Evolutionary conservation across 2,329 filamentous ascomycete genomes (phyloP).

Genomic region (Tetracladium maxilliforme): DNA sequence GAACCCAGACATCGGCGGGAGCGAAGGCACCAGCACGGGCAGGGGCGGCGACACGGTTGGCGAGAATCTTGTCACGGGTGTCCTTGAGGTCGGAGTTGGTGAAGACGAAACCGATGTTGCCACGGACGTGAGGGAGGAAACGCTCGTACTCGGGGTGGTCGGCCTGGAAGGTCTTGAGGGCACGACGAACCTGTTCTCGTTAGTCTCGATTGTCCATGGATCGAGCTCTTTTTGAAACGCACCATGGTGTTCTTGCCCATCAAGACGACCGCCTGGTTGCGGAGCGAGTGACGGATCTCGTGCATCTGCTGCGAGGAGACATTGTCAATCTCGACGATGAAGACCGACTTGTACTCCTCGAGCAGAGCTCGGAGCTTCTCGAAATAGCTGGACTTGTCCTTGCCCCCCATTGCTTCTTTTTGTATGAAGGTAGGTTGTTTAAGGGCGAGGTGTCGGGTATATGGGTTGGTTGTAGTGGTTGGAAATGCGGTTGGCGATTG

Average conservation of each 20-base stretch:
- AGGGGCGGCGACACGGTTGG: slow-evolving; percentile 95
- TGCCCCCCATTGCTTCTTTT: slow-evolving; percentile 99
- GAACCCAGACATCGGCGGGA: slow-evolving; percentile 83
- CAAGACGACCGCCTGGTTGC: slow-evolving; percentile 83
- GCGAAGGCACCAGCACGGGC: slow-evolving; percentile 96
- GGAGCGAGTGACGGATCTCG: slow-evolving; percentile 91
- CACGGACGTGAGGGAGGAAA: slow-evolving; percentile 88
- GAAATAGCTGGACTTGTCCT: slow-evolving; percentile 97
- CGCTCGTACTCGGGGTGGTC: slow-evolving; percentile 97
- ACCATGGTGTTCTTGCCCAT: slow-evolving; percentile 99
- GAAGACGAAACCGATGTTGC: slow-evolving; percentile 99
- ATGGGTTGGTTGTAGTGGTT: slow-evolving; percentile 3
- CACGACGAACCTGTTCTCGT: slow-evolving; percentile 64
- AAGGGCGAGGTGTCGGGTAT: slow-evolving; percentile 57
- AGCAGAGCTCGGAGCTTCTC: slow-evolving; percentile 98
- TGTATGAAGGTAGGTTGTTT: slow-evolving; percentile 94
- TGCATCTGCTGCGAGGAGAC: slow-evolving; percentile 99
- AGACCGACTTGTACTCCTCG: slow-evolving; percentile 92
- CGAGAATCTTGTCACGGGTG: slow-evolving; percentile 83
- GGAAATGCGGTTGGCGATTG: slow-evolving; percentile 6
- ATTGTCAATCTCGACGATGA: slow-evolving; percentile 98
- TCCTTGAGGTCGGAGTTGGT: slow-evolving; percentile 93
- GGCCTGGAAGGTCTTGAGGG: slow-evolving; percentile 81
- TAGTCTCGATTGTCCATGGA: slow-evolving; percentile 1
- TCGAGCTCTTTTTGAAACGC: slow-evolving; percentile 15